Evolutionary conservation across 1,139 yeast species (phyloP).

Genomic region (Saccharomyces hybrid): DNA sequence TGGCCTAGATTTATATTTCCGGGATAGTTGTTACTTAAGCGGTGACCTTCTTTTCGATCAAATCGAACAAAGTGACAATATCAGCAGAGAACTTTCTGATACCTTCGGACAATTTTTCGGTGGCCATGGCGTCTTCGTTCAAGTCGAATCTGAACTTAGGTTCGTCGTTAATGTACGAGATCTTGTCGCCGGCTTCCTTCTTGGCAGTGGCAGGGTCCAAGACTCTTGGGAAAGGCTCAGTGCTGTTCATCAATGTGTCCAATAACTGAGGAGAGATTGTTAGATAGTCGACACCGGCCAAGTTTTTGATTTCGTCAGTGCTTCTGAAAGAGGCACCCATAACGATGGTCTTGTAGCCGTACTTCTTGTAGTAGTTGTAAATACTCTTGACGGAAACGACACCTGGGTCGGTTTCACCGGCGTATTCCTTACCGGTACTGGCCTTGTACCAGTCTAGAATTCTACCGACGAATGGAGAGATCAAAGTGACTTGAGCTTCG

Average conservation of each 20-base stretch:
- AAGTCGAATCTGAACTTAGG: slow-evolving; percentile 81
- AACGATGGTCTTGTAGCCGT: slow-evolving; percentile 91
- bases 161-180: slow-evolving; percentile 76
- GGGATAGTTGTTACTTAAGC: slow-evolving; percentile 21
- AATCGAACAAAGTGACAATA: slow-evolving; percentile 71
- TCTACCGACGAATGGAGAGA: slow-evolving; percentile 98
- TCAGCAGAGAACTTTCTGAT: slow-evolving; percentile 96
- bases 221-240: slow-evolving; percentile 68
- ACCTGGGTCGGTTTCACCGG: slow-evolving; percentile 87
- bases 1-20: background rate
- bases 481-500: slow-evolving; percentile 91
- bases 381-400: slow-evolving; percentile 80
- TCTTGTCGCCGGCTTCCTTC: slow-evolving; percentile 54
- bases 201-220: slow-evolving; percentile 58
- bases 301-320: slow-evolving; percentile 88
- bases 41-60: slow-evolving; percentile 65
- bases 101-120: slow-evolving; percentile 97
- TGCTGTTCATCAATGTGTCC: slow-evolving; percentile 78
- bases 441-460: slow-evolving; percentile 98
- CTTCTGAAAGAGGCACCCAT: slow-evolving; percentile 99
- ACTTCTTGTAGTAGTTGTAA: slow-evolving; percentile 97
- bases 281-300: slow-evolving; percentile 95
- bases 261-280: slow-evolving; percentile 91
- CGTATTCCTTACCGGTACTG: slow-evolving; percentile 80
- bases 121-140: slow-evolving; percentile 97